Evolutionary conservation across 75 land plant genomes (phyloP).

Genomic region (Cryptomeria japonica): DNA sequence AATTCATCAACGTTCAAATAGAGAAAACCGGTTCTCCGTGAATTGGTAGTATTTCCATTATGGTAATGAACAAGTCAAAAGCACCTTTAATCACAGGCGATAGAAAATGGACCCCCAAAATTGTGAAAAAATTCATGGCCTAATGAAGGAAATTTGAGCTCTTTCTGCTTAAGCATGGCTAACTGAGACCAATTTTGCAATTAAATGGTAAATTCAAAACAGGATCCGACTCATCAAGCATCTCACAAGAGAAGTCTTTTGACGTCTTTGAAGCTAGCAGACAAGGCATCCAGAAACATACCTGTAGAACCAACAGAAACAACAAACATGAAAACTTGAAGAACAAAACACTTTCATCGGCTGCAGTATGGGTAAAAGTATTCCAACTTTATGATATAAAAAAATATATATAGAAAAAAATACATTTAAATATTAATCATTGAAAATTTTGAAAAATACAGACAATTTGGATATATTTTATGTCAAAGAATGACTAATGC

Average conservation of each 20-base stretch:
- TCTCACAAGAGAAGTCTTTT: constrained; percentile 33
- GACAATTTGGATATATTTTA: not conserved
- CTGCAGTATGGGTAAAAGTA: not conserved
- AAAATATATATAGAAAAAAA: not conserved
- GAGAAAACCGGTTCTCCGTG: not conserved
- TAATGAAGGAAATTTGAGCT: not conserved
- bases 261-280: constrained; percentile 30
- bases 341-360: not conserved
- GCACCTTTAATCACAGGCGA: not conserved
- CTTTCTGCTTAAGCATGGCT: not conserved
- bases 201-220: not conserved
- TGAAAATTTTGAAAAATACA: not conserved
- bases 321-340: not conserved
- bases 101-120: not conserved
- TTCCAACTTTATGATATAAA: not conserved
- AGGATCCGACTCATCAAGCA: not conserved
- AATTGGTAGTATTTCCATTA: not conserved
- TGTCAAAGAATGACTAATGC: not conserved
- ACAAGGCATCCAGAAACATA: constrained; percentile 32
- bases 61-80: not conserved
- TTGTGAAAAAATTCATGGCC: not conserved
- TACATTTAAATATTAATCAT: not conserved
- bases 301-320: constrained; percentile 23
- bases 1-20: not conserved
- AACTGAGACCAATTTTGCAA: not conserved